phyloP scores from a whole-genome alignment of 805 yeast genomes.

The Yarrowia sp. region DNA sequence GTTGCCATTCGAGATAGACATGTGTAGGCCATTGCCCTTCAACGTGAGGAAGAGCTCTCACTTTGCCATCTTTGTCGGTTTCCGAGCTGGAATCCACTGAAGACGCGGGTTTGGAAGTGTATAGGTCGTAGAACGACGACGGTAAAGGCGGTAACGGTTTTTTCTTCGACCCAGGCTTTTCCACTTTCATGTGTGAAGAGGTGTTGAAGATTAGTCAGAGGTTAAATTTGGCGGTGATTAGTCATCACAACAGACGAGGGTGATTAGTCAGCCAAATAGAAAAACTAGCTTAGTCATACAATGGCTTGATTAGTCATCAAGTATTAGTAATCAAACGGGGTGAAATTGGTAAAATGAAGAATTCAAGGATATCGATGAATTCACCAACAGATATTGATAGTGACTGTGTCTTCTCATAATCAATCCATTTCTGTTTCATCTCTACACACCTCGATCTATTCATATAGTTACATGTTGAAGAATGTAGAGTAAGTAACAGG shows the following conservation, averaged over 20 bases:
- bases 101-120: slow-evolving; percentile 42
- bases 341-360: no score
- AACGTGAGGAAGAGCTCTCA: slow-evolving; percentile 42
- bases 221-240: neutral
- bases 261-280: neutral
- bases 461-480: no score
- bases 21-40: slow-evolving; percentile 47
- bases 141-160: slow-evolving; percentile 44
- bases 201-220: neutral
- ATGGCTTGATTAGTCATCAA: no score
- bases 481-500: no score
- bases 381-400: no score
- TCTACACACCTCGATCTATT: no score
- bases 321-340: no score
- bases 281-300: no score
- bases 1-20: slow-evolving; percentile 46
- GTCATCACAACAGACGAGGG: neutral
- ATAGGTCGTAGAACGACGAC: slow-evolving; percentile 42
- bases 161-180: slow-evolving; percentile 18
- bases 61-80: slow-evolving; percentile 43
- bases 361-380: no score
- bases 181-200: slow-evolving; percentile 26
- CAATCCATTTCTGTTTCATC: no score
- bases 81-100: slow-evolving; percentile 26
- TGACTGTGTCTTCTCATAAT: no score